Evolutionary conservation across 2,329 filamentous ascomycete genomes (phyloP).

Genomic region (Aspergillus sp.): DNA sequence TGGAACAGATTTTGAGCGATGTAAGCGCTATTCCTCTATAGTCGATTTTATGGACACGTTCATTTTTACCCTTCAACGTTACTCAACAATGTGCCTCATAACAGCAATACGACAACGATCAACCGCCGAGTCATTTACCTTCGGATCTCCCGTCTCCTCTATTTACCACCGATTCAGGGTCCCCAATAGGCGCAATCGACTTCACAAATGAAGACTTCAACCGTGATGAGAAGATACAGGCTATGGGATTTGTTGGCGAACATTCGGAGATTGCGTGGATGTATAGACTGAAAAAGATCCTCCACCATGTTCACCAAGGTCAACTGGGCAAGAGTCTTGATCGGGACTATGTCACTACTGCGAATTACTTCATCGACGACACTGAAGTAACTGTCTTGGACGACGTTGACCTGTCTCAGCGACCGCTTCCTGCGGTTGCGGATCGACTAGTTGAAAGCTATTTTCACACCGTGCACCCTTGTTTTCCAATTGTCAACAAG

Average conservation of each 20-base stretch:
- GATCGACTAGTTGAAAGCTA: constrained; percentile 42
- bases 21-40: constrained; percentile 24
- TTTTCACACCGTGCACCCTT: constrained; percentile 40
- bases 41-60: neutral
- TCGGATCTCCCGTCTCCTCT: constrained; percentile 10
- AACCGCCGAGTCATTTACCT: constrained; percentile 10
- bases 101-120: constrained; percentile 15
- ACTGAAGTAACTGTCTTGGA: constrained; percentile 33
- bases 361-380: constrained; percentile 44
- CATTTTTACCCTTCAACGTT: neutral
- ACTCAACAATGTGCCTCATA: constrained; percentile 8
- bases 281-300: constrained; percentile 39
- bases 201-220: constrained; percentile 46
- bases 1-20: constrained; percentile 35
- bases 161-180: constrained; percentile 20
- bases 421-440: constrained; percentile 38
- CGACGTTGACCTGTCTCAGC: constrained; percentile 36
- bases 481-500: constrained; percentile 45
- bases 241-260: constrained; percentile 45
- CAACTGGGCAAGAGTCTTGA: constrained; percentile 17
- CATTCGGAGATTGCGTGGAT: constrained; percentile 47
- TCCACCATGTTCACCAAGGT: constrained; percentile 26
- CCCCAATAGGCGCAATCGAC: constrained; percentile 38
- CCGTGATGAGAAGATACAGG: constrained; percentile 37
- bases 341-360: constrained; percentile 30